Evolutionary conservation across 2,329 filamentous ascomycete genomes (phyloP), one percentile per base, ranked within the genome.

Genomic region (Aspergillus calidoustus): DNA sequence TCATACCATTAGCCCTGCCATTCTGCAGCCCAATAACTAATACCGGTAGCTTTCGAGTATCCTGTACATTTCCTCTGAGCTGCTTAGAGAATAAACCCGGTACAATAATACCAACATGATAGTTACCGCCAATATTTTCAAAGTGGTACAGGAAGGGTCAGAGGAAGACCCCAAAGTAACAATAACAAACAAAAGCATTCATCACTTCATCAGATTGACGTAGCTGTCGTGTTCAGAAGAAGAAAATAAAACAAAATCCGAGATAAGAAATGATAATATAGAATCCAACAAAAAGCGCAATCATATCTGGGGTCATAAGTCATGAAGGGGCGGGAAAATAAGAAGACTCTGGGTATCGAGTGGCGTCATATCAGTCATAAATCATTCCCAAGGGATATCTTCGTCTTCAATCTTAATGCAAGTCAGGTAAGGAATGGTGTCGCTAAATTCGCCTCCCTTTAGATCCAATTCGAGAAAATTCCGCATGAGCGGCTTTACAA

Each of bases 391-490:
- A 17, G 86, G 86, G 66, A 88, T 82, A 74, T 91, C 88, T 48
- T 79, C 79, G 62, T 85, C 84, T 57, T 86, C 87, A 38, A 90
- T 80, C 65, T 81, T 82, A 60, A 85, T 87, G 74, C 88, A 90
- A 11, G 87, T 89, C 73, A 91, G 72, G 78, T 90, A 90, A 1
- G 84, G 83, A 61, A 89, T 68, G 5, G 75, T 77, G 74, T 81
- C 65, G 70, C 76, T 67, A 4, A 67, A 54, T 23, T 74, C 61
- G 43, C 65, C 69, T 30, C 69, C 70, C 54, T 84, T 82, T 57
- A 92, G 76, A 74, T 96, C 92, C 52, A 96, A 83, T 77, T 97
- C 91, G 13, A 97, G 83, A 56, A 89, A 91, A 72, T 91, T 95
- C 55, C 90, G 86, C 89, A 96, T 96, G 13, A 97, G 81, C 4